phyloP scores from a whole-genome alignment of 495 filamentous ascomycete genomes.

The Hyphodiscus hymeniophilus region DNA sequence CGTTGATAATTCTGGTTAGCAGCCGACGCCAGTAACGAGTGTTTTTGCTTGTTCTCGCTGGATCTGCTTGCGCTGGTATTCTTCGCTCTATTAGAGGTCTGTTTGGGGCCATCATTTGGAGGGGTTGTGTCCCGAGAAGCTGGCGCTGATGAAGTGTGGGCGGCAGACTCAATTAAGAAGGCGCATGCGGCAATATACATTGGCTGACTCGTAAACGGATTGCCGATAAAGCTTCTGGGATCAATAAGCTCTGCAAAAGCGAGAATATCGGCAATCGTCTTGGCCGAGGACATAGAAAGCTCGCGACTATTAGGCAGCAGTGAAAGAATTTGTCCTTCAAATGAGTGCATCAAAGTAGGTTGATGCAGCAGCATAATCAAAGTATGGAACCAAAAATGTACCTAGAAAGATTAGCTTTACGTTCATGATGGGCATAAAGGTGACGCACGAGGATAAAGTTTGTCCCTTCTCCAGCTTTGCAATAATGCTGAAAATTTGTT shows the following conservation, averaged over 20 bases:
- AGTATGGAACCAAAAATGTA: constrained; percentile 89
- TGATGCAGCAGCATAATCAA: constrained; percentile 78
- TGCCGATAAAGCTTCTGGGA: constrained; percentile 71
- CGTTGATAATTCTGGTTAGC: constrained; percentile 73
- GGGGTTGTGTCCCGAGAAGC: constrained; percentile 44
- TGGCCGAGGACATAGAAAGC: constrained; percentile 79
- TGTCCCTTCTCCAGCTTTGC: constrained; percentile 66
- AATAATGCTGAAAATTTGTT: constrained; percentile 68
- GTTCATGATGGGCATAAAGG: not conserved
- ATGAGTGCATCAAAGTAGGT: constrained; percentile 68
- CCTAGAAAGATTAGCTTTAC: constrained; percentile 10
- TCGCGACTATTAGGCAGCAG: constrained; percentile 70
- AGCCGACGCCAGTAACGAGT: constrained; percentile 63
- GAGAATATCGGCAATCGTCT: constrained; percentile 80
- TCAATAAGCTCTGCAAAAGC: constrained; percentile 72
- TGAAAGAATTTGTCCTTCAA: constrained; percentile 58
- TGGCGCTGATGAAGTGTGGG: constrained; percentile 46
- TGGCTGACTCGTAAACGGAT: constrained; percentile 82
- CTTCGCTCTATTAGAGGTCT: not conserved
- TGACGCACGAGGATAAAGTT: constrained; percentile 58
- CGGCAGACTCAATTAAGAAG: constrained; percentile 68
- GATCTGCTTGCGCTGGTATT: constrained; percentile 21
- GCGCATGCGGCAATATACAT: constrained; percentile 86
- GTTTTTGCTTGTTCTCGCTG: constrained; percentile 50
- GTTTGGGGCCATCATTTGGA: constrained; percentile 11